These are phyloP conservation scores for Graphilbum sp. DNA, from an alignment of 2,329 filamentous ascomycete species.

Conservation along the genomic window DNA sequence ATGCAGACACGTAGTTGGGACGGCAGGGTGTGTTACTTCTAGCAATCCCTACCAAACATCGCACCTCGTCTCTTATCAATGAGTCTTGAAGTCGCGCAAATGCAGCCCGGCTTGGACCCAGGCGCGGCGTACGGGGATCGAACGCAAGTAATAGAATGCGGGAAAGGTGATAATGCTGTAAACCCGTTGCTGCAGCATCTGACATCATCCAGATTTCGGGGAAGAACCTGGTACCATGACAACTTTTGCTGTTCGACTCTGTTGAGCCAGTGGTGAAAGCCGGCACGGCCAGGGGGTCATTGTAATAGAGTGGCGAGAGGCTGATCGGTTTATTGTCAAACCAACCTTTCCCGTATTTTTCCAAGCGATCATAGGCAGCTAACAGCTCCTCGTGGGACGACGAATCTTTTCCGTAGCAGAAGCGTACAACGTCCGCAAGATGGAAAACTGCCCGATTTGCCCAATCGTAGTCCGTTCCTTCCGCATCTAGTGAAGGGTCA, in stretches of 20 bases:
- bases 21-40: not conserved
- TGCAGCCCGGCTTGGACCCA: not conserved
- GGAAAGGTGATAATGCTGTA: constrained; percentile 1
- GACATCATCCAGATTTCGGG: constrained; percentile 1
- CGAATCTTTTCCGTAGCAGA: constrained; percentile 1
- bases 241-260: not conserved
- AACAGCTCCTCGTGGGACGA: not conserved
- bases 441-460: constrained; percentile 1
- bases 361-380: not conserved
- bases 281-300: not conserved
- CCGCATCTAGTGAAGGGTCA: not conserved
- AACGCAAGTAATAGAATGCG: constrained; percentile 1
- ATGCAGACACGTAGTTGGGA: constrained; percentile 1
- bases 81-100: not conserved
- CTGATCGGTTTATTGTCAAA: not conserved
- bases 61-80: not conserved
- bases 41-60: not conserved
- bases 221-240: too few relatives aligned
- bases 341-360: not conserved
- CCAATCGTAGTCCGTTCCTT: not conserved
- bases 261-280: not conserved
- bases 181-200: not conserved
- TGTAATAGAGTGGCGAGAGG: not conserved
- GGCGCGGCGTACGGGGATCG: constrained; percentile 1
- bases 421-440: not conserved